Conservation (phyloP, 2,329 filamentous ascomycete genomes). For the Cytospora leucostoma region DNA sequence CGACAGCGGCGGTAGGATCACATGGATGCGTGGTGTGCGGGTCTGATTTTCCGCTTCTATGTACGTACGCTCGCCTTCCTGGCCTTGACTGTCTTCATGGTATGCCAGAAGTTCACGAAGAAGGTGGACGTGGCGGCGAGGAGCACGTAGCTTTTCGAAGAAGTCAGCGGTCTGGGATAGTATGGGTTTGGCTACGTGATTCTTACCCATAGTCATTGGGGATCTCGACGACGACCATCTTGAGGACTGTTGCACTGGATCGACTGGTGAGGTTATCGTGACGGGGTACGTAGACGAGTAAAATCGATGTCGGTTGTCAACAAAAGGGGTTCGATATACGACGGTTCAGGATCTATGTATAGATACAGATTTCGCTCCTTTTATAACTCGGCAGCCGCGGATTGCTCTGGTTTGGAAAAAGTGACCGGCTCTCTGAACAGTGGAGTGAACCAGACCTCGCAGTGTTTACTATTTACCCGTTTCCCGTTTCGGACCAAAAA, state of each 20-base stretch:
- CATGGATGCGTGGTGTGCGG: not conserved
- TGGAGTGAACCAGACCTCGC: not conserved
- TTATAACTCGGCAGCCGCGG: no score
- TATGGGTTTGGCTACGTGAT: not conserved
- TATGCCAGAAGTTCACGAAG: slow-evolving; percentile 59
- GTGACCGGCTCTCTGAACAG: not conserved
- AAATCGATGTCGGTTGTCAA: not conserved
- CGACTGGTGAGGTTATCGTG: not conserved
- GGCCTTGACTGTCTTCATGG: slow-evolving; percentile 46
- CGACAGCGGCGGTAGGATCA: not conserved
- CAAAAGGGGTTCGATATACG: not conserved
- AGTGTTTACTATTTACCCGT: no score
- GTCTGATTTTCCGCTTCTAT: not conserved
- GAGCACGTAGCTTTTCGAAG: slow-evolving; percentile 60
- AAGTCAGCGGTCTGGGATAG: not conserved
- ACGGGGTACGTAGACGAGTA: not conserved
- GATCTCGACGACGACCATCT: slow-evolving; percentile 49
- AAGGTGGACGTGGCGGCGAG: slow-evolving; percentile 57
- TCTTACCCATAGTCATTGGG: slow-evolving; percentile 55
- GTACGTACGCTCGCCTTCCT: slow-evolving; percentile 49
- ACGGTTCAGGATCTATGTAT: not conserved
- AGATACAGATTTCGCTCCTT: no score
- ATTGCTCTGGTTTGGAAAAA: no score
- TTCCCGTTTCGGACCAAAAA: no score
- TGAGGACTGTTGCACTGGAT: slow-evolving; percentile 3